Conservation (phyloP, 2,329 filamentous ascomycete species). For the Phialophora verrucosa region DNA sequence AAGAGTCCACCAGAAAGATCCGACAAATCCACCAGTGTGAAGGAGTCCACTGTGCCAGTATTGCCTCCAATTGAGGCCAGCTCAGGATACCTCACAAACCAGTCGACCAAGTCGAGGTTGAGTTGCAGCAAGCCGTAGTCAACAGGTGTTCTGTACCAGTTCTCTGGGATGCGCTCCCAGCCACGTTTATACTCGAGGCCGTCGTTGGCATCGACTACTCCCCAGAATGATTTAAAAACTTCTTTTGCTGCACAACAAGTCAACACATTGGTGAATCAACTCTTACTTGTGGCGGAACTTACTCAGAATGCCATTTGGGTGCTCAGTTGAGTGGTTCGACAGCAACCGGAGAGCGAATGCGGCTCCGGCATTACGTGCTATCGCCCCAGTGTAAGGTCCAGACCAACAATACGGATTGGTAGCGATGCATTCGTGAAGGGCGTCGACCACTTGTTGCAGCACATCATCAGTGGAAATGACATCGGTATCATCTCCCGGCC, state of each 20-base stretch:
- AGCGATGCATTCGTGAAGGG: constrained; percentile 55
- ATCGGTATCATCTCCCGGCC: constrained; percentile 46
- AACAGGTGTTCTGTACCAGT: constrained; percentile 54
- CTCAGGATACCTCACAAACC: not conserved
- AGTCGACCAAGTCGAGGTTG: constrained; percentile 1
- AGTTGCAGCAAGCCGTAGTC: not conserved
- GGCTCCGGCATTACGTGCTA: constrained; percentile 57
- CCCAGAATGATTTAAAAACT: not conserved
- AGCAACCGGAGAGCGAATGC: constrained; percentile 53
- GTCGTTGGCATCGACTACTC: constrained; percentile 39
- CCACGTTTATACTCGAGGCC: constrained; percentile 54
- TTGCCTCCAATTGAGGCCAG: constrained; percentile 59
- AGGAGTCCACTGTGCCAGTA: not conserved
- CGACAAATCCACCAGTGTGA: not conserved
- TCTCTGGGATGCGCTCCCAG: constrained; percentile 59
- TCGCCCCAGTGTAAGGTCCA: constrained; percentile 59
- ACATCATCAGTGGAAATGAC: constrained; percentile 26
- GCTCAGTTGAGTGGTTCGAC: constrained; percentile 53
- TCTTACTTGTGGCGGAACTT: constrained; percentile 32
- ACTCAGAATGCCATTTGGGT: constrained; percentile 49
- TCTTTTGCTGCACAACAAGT: not conserved
- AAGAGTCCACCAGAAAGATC: constrained; percentile 8
- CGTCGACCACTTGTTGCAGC: constrained; percentile 49
- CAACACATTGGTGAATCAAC: constrained; percentile 34
- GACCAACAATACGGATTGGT: constrained; percentile 63